Evolutionary conservation across 345 rosid species (phyloP).

Genomic region (Eucalyptus victrix): DNA sequence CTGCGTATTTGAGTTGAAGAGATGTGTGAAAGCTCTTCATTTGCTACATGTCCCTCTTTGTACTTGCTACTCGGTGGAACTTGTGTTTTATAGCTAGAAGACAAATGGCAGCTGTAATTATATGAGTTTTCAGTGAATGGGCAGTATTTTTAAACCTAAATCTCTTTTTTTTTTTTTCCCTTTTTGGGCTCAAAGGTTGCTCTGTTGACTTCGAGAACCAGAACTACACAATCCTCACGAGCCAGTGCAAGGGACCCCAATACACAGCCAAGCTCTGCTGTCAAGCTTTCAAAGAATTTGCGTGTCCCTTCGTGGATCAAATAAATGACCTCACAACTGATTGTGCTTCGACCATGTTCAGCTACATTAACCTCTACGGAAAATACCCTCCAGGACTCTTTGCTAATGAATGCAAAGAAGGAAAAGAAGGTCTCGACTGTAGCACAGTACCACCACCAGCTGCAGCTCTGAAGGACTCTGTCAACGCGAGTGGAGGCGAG

Average conservation of each 20-base stretch:
- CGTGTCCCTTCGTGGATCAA: conserved; percentile 40
- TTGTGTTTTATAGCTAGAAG: neutral
- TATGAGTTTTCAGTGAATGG: neutral
- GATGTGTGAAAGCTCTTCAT: neutral
- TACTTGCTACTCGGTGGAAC: neutral
- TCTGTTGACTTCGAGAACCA: conserved; percentile 34
- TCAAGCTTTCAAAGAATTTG: conserved; percentile 40
- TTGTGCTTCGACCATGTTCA: conserved; percentile 73
- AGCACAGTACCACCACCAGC: neutral
- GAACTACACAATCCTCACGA: conserved; percentile 59
- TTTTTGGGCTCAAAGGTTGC: conserved; percentile 25
- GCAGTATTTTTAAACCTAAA: neutral
- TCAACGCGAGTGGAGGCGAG: neutral
- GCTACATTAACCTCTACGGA: conserved; percentile 71
- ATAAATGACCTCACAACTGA: conserved; percentile 38
- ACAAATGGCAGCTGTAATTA: neutral
- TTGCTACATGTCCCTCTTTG: neutral
- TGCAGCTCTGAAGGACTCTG: neutral
- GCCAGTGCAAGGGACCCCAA: conserved; percentile 66
- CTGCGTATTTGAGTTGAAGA: neutral
- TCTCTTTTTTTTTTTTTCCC: neutral
- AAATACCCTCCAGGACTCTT: conserved; percentile 82
- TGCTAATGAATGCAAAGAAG: conserved; percentile 50
- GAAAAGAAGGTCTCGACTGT: conserved; percentile 51
- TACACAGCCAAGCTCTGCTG: conserved; percentile 47